Base-by-base conservation (phyloP, 2,329 filamentous ascomycete genomes). In the Ceratocystis albifundus region DNA sequence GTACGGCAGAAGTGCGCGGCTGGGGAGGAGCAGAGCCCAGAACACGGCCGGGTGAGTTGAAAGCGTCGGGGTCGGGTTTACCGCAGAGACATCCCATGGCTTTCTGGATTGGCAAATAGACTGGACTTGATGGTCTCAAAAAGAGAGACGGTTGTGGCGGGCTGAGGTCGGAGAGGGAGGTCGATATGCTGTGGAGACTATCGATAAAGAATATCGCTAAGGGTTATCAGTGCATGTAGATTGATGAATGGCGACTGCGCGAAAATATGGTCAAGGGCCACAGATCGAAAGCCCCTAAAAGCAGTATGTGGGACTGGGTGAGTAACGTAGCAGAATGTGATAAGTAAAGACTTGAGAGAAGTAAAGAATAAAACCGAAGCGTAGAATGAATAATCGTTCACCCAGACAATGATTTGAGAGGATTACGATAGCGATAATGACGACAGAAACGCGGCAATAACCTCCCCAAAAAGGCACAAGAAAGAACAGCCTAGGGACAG, bases 11-110 rank as follows among this genome's bases (percentile, higher is more conserved):
- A 70, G 78, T 82, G 66, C 74, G 75, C 69, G 72, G 78, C 22
- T 48, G 67, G 46, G 20, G 66, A 22, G 78, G 77, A 4, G 80
- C 78, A 46, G 85, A 80, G 70, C 84, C 87, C 65, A 96, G 80
- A 46, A 85, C 82, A 65, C 89, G 88, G 68, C 90, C 90, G 62
- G 88, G 86, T 65, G 84, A 83, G 64, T 84, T 77, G 78, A 91
- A 94, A 75, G 84, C 80, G 71, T 88, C 85, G 69, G 83, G 77
- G 41, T 84, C 78, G 67, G 80, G 81, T 75, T 90, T 91, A 74
- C 90, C 89, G 79, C 89, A 96, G 76, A 90, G 82, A 75, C 90
- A 93, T 68, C 92, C 92, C 92, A 96, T 96, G 70, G 68, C 75
- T 68, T 25, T 17, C 17, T 50, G 25, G 64, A 20, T 62, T 45